Conservation (phyloP, 2,329 filamentous ascomycete genomes). For the Diplodia mutila region DNA sequence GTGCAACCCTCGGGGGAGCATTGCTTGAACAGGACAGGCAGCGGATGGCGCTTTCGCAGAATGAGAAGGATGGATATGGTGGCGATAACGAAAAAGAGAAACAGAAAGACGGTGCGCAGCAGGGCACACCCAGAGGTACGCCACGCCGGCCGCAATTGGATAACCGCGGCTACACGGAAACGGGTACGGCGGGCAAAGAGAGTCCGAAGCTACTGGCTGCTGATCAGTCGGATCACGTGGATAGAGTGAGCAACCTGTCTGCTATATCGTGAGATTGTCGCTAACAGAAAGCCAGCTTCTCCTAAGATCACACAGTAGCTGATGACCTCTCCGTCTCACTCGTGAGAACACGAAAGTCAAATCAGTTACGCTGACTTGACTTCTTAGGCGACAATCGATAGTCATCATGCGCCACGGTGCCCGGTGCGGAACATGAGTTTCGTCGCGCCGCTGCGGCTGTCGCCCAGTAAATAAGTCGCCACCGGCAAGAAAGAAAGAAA, state of each 20-base stretch:
- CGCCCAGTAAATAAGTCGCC: neutral
- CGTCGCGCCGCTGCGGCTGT: neutral
- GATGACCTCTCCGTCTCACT: conserved; percentile 31
- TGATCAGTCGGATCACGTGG: conserved; percentile 64
- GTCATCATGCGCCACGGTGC: conserved; percentile 3
- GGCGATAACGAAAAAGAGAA: conserved; percentile 26
- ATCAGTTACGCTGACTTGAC: conserved; percentile 26
- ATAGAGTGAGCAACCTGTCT: conserved; percentile 52
- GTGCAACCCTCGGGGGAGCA: conserved; percentile 85
- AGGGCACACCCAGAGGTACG: conserved; percentile 29
- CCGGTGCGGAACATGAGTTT: conserved; percentile 7
- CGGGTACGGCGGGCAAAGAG: conserved; percentile 63
- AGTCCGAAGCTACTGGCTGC: conserved; percentile 66
- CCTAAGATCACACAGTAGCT: conserved; percentile 56
- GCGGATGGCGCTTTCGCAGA: conserved; percentile 35
- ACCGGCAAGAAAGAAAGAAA: conserved; percentile 9
- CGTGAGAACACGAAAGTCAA: conserved; percentile 21
- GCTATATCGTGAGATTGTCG: conserved; percentile 11
- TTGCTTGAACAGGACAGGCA: conserved; percentile 75
- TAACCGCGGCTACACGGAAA: conserved; percentile 70
- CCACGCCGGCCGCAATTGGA: conserved; percentile 59
- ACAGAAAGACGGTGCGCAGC: conserved; percentile 29
- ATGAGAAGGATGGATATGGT: conserved; percentile 29
- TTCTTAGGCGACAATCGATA: conserved; percentile 20
- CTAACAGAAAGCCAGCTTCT: conserved; percentile 40